These are phyloP conservation scores for barrel medic (Medicago truncatula) DNA, from an alignment of 306 rosid species.

Conservation along the genomic window MtrunA17r5.0-ANR NC_053042.1:50712001-50712500, in stretches of 20 bases:
- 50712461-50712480: slow-evolving; percentile 62
- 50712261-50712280: slow-evolving; percentile 6
- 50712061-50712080: slow-evolving; percentile 74
- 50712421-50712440: not conserved
- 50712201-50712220: too few relatives aligned
- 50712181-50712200: too few relatives aligned
- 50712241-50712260: too few relatives aligned
- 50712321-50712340: not conserved
- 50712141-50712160: too few relatives aligned
- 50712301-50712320: slow-evolving; percentile 16
- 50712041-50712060: slow-evolving; percentile 69
- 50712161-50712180: too few relatives aligned
- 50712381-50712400: not conserved
- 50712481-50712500: slow-evolving; percentile 78
- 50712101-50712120: slow-evolving; percentile 7
- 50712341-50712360: slow-evolving; percentile 21
- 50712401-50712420: not conserved
- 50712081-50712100: slow-evolving; percentile 27
- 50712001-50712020: slow-evolving; percentile 43
- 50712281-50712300: slow-evolving; percentile 18
- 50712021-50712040: slow-evolving; percentile 44
- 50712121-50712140: not conserved
- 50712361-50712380: slow-evolving; percentile 14
- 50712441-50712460: slow-evolving; percentile 20
- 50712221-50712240: too few relatives aligned